Conservation (phyloP, 1,284 basidiomycete species). For the Phellopilus nigrolimitatus region DNA sequence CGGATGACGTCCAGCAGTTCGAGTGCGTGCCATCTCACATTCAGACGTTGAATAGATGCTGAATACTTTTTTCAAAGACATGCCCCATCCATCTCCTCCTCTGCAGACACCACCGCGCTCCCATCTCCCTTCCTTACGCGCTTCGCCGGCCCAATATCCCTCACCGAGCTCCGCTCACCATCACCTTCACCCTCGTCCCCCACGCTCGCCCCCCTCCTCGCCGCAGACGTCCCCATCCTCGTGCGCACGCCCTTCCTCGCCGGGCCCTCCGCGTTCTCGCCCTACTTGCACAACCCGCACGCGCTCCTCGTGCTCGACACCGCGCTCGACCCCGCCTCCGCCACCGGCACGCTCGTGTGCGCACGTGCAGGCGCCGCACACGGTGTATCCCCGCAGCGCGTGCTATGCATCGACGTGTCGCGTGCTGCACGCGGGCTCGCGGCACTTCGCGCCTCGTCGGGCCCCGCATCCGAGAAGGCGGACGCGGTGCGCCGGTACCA, state of each 20-base stretch:
- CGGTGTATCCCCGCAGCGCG: conserved; percentile 20
- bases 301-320: conserved; percentile 46
- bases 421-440: conserved; percentile 51
- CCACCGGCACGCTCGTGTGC: conserved; percentile 21
- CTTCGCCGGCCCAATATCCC: conserved; percentile 43
- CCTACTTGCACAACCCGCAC: conserved; percentile 35
- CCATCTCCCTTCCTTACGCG: conserved; percentile 51
- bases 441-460: conserved; percentile 40
- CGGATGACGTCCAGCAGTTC: conserved; percentile 30
- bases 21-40: conserved; percentile 35
- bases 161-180: conserved; percentile 40
- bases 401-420: conserved; percentile 51
- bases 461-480: too few species aligned
- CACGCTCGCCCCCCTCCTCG: conserved; percentile 15
- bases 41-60: neutral
- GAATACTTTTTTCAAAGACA: neutral
- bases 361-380: conserved; percentile 22
- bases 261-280: conserved; percentile 36
- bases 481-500: conserved; percentile 57
- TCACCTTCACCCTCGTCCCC: conserved; percentile 22
- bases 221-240: conserved; percentile 55
- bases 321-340: conserved; percentile 23
- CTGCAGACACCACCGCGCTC: conserved; percentile 24
- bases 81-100: neutral
- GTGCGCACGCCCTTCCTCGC: conserved; percentile 54